phyloP scores from a whole-genome alignment of 176 grass and related monocot species.

The Aechmea fasciata region DNA sequence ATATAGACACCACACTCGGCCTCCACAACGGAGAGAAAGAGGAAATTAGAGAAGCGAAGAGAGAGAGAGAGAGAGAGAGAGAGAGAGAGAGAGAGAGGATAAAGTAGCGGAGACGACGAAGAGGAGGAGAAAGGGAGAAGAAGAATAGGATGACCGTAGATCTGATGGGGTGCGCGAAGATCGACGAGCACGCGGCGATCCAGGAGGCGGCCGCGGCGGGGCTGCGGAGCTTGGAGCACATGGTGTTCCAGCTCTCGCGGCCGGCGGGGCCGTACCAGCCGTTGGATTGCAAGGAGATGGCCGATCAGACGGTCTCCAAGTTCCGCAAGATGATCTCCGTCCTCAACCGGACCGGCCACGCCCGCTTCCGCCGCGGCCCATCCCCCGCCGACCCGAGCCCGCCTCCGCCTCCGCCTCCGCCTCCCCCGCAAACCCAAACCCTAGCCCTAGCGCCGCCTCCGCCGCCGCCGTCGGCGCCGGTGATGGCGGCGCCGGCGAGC shows the following conservation, averaged over 20 bases:
- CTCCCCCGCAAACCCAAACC: too few species aligned
- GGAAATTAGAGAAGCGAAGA: too few species aligned
- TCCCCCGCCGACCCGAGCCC: too few species aligned
- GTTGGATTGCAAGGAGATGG: constrained; percentile 59
- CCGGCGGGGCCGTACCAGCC: constrained; percentile 10
- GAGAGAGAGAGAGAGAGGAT: not conserved
- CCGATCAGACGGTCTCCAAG: constrained; percentile 17
- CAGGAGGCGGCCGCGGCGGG: constrained; percentile 74
- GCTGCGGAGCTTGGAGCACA: constrained; percentile 61
- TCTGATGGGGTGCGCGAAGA: constrained; percentile 41
- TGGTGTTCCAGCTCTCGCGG: constrained; percentile 51
- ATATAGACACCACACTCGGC: too few species aligned
- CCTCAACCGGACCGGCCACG: constrained; percentile 18
- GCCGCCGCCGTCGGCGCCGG: not conserved
- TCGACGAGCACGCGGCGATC: constrained; percentile 66
- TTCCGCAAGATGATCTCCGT: constrained; percentile 13
- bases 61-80: not conserved
- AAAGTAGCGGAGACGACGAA: not conserved
- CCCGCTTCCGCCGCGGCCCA: constrained; percentile 12
- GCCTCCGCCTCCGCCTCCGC: too few species aligned
- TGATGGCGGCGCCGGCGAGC: not conserved
- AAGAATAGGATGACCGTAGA: constrained; percentile 42
- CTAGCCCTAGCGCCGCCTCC: not conserved
- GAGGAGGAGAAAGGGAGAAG: not conserved
- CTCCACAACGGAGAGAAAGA: too few species aligned